phyloP scores from a whole-genome alignment of 768 basidiomycete genomes.

The Fibroporia radiculosa region DNA sequence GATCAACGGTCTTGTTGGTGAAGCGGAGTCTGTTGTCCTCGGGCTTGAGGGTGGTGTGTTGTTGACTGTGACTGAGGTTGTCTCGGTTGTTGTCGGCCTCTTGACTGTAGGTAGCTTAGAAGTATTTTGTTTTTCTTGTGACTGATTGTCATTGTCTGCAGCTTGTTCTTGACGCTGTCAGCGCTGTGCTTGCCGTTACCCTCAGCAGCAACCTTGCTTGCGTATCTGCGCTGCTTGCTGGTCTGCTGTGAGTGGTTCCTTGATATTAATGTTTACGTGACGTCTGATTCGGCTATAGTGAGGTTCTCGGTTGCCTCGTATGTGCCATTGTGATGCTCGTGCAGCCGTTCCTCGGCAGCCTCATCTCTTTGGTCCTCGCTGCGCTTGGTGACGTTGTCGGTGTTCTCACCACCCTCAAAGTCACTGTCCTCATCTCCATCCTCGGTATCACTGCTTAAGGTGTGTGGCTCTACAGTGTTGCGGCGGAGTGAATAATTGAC shows the following conservation, averaged over 20 bases:
- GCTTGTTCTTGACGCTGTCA: conserved; percentile 22
- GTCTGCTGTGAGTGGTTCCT: conserved; percentile 17
- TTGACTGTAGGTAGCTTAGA: conserved; percentile 15
- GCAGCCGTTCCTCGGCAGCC: conserved; percentile 16
- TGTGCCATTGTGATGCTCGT: conserved; percentile 17
- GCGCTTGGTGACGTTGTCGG: conserved; percentile 13
- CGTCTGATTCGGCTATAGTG: conserved; percentile 7
- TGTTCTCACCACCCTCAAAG: conserved; percentile 19
- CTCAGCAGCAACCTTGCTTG: conserved; percentile 6
- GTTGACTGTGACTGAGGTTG: conserved; percentile 22
- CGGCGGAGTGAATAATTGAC: too few species aligned
- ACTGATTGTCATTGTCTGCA: conserved; percentile 5
- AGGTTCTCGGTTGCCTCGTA: conserved; percentile 17
- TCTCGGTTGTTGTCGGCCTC: conserved; percentile 16
- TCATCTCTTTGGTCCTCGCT: conserved; percentile 17
- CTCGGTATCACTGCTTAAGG: conserved; percentile 15
- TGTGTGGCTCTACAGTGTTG: too few species aligned
- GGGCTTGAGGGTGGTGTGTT: conserved; percentile 15
- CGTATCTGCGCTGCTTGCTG: conserved; percentile 15
- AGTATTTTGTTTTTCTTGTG: neutral
- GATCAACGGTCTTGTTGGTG: conserved; percentile 22
- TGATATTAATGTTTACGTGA: neutral
- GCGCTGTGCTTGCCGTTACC: conserved; percentile 17
- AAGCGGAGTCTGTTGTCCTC: conserved; percentile 19
- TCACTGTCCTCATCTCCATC: conserved; percentile 16